These are phyloP conservation scores for Eucalyptus cladocalyx DNA, from an alignment of 345 rosid species.

Conservation along the genomic window DNA sequence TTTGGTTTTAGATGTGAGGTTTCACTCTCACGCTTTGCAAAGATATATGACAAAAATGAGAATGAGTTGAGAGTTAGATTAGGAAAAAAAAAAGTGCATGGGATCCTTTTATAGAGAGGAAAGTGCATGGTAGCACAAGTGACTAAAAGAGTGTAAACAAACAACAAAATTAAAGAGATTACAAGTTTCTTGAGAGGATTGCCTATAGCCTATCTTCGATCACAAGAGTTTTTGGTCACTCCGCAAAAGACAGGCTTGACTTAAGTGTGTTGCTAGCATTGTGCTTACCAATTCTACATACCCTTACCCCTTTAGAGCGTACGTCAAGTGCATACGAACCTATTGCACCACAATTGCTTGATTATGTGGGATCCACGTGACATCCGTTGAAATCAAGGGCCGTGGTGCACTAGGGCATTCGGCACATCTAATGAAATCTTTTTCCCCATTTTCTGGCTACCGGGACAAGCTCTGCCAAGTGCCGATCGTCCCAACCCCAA, in stretches of 20 bases:
- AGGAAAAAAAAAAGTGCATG: too few species aligned
- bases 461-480: not conserved
- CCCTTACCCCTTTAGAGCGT: not conserved
- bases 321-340: not conserved
- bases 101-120: too few species aligned
- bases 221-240: not conserved
- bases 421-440: not conserved
- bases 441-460: not conserved
- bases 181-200: not conserved
- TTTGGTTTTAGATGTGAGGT: fast-evolving
- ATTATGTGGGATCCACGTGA: not conserved
- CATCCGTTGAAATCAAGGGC: not conserved
- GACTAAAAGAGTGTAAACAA: too few species aligned
- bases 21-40: too few species aligned
- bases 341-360: not conserved
- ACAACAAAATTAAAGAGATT: not conserved
- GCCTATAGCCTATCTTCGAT: not conserved
- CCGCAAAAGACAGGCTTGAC: not conserved
- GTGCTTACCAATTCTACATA: not conserved
- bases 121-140: too few species aligned
- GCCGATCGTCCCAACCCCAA: not conserved
- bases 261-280: not conserved
- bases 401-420: not conserved
- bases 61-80: too few species aligned
- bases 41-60: too few species aligned